phyloP scores from a whole-genome alignment of 352 stramenopile species.

The Phytopythium vexans region DNA sequence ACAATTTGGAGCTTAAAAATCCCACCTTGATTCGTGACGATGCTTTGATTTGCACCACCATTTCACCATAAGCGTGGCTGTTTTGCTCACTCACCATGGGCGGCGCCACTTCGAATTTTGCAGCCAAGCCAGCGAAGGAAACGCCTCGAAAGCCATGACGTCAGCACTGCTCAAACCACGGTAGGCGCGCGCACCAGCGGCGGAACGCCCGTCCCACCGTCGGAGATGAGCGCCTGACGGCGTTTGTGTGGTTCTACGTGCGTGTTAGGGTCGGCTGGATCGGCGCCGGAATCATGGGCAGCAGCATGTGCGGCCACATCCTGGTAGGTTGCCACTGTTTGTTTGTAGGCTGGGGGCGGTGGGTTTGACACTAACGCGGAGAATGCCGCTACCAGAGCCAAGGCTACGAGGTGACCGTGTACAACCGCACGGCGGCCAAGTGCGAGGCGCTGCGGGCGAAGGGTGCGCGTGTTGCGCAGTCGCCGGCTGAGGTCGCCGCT shows the following conservation, averaged over 20 bases:
- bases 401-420: slow-evolving; percentile 86
- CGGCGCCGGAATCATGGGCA: slow-evolving; percentile 85
- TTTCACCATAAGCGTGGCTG: not conserved
- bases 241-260: not conserved
- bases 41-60: too few relatives aligned
- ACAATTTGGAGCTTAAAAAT: not conserved
- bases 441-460: slow-evolving; percentile 75
- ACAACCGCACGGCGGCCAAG: slow-evolving; percentile 83
- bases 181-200: not conserved
- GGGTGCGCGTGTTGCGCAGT: slow-evolving; percentile 64
- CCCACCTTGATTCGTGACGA: too few relatives aligned
- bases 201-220: not conserved
- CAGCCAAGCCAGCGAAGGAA: too few relatives aligned
- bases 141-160: not conserved
- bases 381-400: slow-evolving; percentile 42
- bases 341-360: not conserved
- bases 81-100: not conserved
- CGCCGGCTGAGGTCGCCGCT: slow-evolving; percentile 74
- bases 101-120: not conserved
- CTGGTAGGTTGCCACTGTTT: slow-evolving; percentile 33
- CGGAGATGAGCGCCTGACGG: not conserved
- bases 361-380: not conserved
- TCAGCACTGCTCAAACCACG: slow-evolving; percentile 6
- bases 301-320: slow-evolving; percentile 86
- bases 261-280: slow-evolving; percentile 75